Conservation (phyloP, 352 stramenopile genomes). For the Blastocystis sp. region DNA sequence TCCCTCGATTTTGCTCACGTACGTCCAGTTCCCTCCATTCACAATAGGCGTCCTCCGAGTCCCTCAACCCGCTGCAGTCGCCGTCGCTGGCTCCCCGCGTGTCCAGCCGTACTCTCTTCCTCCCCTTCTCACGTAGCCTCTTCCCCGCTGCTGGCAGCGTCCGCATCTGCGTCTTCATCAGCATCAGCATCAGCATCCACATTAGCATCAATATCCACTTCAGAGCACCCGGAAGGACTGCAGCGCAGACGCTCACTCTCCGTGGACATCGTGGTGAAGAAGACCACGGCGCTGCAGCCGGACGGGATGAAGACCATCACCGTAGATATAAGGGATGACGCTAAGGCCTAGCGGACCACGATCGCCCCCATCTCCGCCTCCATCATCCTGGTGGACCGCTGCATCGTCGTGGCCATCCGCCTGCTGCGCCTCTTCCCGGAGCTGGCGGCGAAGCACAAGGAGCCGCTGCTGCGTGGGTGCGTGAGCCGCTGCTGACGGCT, state of each 20-base stretch:
- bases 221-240: too few relatives aligned
- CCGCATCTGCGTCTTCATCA: too few relatives aligned
- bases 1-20: constrained; percentile 33
- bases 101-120: background rate
- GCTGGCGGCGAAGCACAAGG: background rate
- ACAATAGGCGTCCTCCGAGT: background rate
- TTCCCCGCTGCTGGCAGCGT: background rate
- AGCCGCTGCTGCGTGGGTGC: background rate
- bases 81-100: background rate
- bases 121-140: background rate
- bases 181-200: too few relatives aligned
- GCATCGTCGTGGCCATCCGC: background rate
- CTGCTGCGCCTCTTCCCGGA: constrained; percentile 23
- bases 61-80: background rate
- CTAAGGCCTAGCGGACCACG: constrained; percentile 6
- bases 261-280: constrained; percentile 21
- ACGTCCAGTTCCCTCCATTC: background rate
- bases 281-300: background rate
- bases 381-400: constrained; percentile 32
- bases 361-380: constrained; percentile 31
- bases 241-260: background rate
- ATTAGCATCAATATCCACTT: too few relatives aligned
- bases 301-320: constrained; percentile 29
- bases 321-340: background rate
- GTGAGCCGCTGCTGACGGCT: background rate